Evolutionary conservation across 164 flowering plant genomes (phyloP).

Genomic region (Akebia trifoliata): DNA sequence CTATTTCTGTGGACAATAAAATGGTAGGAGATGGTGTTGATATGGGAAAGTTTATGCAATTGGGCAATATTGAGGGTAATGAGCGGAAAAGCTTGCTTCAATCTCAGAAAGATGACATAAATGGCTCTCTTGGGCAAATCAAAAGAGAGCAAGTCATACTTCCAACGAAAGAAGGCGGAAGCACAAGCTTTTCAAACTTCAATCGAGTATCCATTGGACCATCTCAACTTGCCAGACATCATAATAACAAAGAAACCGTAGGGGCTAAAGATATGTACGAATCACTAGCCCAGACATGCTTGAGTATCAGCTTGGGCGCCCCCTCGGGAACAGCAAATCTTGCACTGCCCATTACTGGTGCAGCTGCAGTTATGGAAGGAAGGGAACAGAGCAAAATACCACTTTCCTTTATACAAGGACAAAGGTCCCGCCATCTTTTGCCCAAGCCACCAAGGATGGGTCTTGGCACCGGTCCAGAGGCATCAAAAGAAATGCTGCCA

Average conservation of each 20-base stretch:
- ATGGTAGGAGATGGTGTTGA: constrained; percentile 27
- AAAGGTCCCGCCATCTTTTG: constrained; percentile 57
- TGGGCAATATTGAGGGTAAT: constrained; percentile 24
- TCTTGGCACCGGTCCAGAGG: constrained; percentile 35
- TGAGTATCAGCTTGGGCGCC: constrained; percentile 50
- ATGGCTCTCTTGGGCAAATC: constrained; percentile 28
- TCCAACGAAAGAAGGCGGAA: constrained; percentile 35
- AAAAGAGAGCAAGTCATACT: constrained; percentile 46
- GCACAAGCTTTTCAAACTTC: constrained; percentile 26
- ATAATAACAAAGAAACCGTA: constrained; percentile 19
- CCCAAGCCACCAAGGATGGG: constrained; percentile 55
- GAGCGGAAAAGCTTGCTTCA: constrained; percentile 28
- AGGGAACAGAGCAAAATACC: constrained; percentile 35
- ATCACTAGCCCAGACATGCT: constrained; percentile 44
- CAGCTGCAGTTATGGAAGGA: constrained; percentile 32
- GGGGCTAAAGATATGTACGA: constrained; percentile 32
- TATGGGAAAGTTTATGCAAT: constrained; percentile 32
- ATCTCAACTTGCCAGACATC: constrained; percentile 33
- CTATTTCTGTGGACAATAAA: constrained; percentile 28
- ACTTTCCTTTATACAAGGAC: constrained; percentile 45
- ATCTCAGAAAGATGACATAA: constrained; percentile 25
- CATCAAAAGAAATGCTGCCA: constrained; percentile 35
- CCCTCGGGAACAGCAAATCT: constrained; percentile 30
- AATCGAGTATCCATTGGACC: constrained; percentile 29
- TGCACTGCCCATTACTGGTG: constrained; percentile 19